Base-by-base conservation (phyloP, 768 basidiomycete genomes). In the Podaxis sp. region DNA sequence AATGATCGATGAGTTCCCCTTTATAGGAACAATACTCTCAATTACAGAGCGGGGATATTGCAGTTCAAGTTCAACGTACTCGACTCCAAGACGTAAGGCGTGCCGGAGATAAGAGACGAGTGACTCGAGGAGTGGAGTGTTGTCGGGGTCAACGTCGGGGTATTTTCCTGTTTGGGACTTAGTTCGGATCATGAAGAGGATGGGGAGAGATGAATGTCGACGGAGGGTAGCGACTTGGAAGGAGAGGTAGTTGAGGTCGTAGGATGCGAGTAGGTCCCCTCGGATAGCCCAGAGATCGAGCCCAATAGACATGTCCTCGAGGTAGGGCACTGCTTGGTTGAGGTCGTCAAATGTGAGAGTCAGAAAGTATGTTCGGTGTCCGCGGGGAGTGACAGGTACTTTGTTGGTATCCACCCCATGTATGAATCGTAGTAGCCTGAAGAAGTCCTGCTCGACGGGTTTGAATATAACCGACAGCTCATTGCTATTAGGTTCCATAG, bases 121-220 rank as follows among this genome's bases (percentile, higher is more conserved):
- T n/a, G 88, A 78, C 39, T 82, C 80, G 55, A 86, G 81, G 28
- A 86, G 85, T 51, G 82, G 80, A 36, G 78, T 78, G 54, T 83
- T 78, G 4, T 84, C 79, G 49, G 79, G 46, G 17, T 61, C 53
- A 19, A 66, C 76, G 69, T 89, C 82, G 0, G 91, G 89, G 76
- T 87, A 89, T 60, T 84, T 80, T 4, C 92, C 92, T 6, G 90
- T 90, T 70, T 93, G 90, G 6, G 83, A 78, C 12, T 78, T 75
- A 1, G 88, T 90, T n/a, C 92, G 81, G 38, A 90, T 84, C 4
- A 90, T 91, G 74, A 86, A 93, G 61, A 92, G 82, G 67, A 93
- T 82, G 2, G 92, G 92, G 2, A 93, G 78, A 2, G 78, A 68
- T 0, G 89, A 87, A 33, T 76, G 76, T 38, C 84, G 82, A 33